Conservation (phyloP, 371 early-diverging fungal genomes). For the Mucor racemosus region DNA sequence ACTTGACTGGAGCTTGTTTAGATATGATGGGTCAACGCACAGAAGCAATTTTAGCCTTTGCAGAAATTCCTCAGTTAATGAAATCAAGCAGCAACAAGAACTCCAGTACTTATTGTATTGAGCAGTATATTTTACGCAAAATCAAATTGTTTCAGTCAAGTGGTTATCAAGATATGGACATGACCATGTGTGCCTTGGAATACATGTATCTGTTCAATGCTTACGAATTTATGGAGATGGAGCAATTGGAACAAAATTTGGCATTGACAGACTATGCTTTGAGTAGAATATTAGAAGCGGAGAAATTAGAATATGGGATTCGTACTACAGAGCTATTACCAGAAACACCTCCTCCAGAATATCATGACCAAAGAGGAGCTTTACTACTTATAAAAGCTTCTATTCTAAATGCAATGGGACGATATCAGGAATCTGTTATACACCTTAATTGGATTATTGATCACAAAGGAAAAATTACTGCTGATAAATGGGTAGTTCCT, state of each 20-base stretch:
- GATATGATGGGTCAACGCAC: slow-evolving; percentile 47
- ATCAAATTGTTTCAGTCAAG: slow-evolving; percentile 50
- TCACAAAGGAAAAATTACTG: slow-evolving; percentile 42
- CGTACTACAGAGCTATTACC: slow-evolving; percentile 48
- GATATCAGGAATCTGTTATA: slow-evolving; percentile 41
- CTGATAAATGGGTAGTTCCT: slow-evolving; percentile 63
- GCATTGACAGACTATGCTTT: slow-evolving; percentile 47
- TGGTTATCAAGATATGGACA: slow-evolving; percentile 56
- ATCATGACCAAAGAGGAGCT: slow-evolving; percentile 43
- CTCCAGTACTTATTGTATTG: slow-evolving; percentile 52
- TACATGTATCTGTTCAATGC: slow-evolving; percentile 63
- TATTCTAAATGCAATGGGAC: slow-evolving; percentile 46
- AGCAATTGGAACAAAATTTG: slow-evolving; percentile 44
- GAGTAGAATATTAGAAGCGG: slow-evolving; percentile 40
- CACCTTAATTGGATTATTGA: slow-evolving; percentile 67
- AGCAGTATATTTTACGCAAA: slow-evolving; percentile 60
- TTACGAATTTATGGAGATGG: slow-evolving; percentile 56
- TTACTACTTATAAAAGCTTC: slow-evolving; percentile 47
- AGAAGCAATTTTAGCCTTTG: slow-evolving; percentile 47
- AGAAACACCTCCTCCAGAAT: slow-evolving; percentile 48
- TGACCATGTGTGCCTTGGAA: slow-evolving; percentile 60
- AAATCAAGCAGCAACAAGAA: slow-evolving; percentile 33
- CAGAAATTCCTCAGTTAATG: slow-evolving; percentile 34
- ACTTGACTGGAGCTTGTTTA: slow-evolving; percentile 55
- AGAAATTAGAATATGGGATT: slow-evolving; percentile 44